Conservation (phyloP, 1,139 yeast species). For the Blastobotrys persicus region DNA sequence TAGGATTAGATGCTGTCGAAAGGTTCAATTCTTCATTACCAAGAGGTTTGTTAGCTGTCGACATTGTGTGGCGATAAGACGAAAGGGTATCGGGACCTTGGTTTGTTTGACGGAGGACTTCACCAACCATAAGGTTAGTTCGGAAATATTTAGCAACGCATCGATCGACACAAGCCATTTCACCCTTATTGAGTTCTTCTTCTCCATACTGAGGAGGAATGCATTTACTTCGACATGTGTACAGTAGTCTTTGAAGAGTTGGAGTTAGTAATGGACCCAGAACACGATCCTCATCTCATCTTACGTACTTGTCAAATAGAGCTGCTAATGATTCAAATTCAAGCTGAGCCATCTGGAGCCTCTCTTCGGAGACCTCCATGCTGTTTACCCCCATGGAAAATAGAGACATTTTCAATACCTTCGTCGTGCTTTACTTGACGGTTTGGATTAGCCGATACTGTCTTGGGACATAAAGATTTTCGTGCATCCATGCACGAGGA, state of each 20-base stretch:
- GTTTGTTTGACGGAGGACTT: slow-evolving; percentile 38
- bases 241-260: slow-evolving; percentile 45
- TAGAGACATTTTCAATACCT: slow-evolving; percentile 28
- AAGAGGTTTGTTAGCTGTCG: background rate
- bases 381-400: slow-evolving; percentile 33
- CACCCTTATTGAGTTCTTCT: slow-evolving; percentile 76
- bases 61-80: background rate
- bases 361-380: slow-evolving; percentile 60
- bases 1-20: slow-evolving; percentile 2
- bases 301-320: slow-evolving; percentile 54
- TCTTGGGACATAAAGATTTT: background rate
- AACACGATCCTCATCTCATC: background rate
- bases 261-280: background rate
- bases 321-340: slow-evolving; percentile 72
- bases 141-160: slow-evolving; percentile 96
- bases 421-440: background rate
- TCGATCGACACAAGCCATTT: slow-evolving; percentile 89
- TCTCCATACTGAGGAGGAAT: slow-evolving; percentile 75
- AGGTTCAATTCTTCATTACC: background rate
- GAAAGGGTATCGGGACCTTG: slow-evolving; percentile 25
- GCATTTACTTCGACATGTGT: slow-evolving; percentile 66
- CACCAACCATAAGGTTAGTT: slow-evolving; percentile 77
- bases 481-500: too few species aligned
- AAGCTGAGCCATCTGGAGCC: slow-evolving; percentile 65
- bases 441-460: background rate